phyloP scores from a whole-genome alignment of 1,284 basidiomycete species.

The Naganishia albida region DNA sequence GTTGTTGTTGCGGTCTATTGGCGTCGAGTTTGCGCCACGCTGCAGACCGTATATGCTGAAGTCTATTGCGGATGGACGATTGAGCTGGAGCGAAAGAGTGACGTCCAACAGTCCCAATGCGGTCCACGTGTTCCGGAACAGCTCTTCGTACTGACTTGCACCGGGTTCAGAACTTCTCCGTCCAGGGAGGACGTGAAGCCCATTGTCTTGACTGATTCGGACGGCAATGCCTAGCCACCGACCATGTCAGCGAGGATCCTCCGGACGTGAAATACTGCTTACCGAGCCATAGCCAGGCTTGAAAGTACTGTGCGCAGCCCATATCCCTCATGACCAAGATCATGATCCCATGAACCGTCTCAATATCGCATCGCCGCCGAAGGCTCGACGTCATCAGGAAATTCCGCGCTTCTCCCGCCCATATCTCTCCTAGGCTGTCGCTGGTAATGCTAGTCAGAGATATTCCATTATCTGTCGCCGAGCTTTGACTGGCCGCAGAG shows the following conservation, averaged over 20 bases:
- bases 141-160: background rate
- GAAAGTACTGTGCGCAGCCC: constrained; percentile 30
- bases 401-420: constrained; percentile 30
- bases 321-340: constrained; percentile 29
- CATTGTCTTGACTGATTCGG: constrained; percentile 26
- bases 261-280: background rate
- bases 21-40: background rate
- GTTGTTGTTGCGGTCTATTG: background rate
- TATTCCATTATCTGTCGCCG: constrained; percentile 10
- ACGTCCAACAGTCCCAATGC: constrained; percentile 24
- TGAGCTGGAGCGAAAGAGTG: constrained; percentile 28
- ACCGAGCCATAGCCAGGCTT: constrained; percentile 32
- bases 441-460: constrained; percentile 22
- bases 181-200: constrained; percentile 9
- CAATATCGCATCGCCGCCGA: constrained; percentile 23
- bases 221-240: constrained; percentile 22
- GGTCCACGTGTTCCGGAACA: constrained; percentile 19
- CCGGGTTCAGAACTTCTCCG: constrained; percentile 1
- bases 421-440: constrained; percentile 29
- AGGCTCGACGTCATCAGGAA: constrained; percentile 28
- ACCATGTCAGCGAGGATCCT: background rate
- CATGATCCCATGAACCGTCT: constrained; percentile 29
- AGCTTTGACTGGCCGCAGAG: constrained; percentile 6
- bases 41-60: constrained; percentile 14
- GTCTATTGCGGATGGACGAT: constrained; percentile 24